Evolutionary conservation across 257 asterid genomes (phyloP).

Genomic region (Scutellaria minor): DNA sequence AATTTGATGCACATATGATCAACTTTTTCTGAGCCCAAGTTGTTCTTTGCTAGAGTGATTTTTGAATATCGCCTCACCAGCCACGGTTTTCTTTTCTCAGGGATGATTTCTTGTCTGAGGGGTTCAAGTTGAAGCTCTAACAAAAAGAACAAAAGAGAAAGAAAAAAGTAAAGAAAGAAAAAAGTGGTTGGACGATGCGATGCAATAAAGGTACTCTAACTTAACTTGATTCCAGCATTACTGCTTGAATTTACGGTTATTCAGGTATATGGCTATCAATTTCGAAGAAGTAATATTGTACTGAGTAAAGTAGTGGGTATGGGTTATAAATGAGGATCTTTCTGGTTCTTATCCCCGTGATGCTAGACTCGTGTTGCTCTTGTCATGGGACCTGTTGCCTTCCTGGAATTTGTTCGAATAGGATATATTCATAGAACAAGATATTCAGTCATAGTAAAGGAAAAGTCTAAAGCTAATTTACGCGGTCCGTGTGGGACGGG

Average conservation of each 20-base stretch:
- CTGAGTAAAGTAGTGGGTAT: slow-evolving; percentile 4
- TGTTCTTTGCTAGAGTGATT: not conserved
- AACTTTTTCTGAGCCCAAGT: not conserved
- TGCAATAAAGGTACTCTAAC: slow-evolving; percentile 27
- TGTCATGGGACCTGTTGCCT: slow-evolving; percentile 20
- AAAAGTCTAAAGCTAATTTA: not conserved
- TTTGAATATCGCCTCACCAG: slow-evolving; percentile 2
- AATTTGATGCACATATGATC: not conserved
- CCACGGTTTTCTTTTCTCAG: slow-evolving; percentile 23
- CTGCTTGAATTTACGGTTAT: slow-evolving; percentile 14
- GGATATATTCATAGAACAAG: not conserved
- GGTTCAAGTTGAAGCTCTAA: slow-evolving; percentile 48
- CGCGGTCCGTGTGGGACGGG: not conserved
- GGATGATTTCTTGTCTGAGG: slow-evolving; percentile 50
- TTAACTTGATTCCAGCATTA: slow-evolving; percentile 20
- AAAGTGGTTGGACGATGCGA: slow-evolving; percentile 23
- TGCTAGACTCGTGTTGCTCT: slow-evolving; percentile 16
- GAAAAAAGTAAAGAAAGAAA: not conserved
- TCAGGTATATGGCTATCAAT: not conserved
- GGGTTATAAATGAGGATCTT: slow-evolving; percentile 18
- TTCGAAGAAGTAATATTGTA: not conserved
- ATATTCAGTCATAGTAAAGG: not conserved
- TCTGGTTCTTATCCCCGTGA: not conserved
- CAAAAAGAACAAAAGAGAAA: not conserved
- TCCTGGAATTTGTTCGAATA: not conserved